Conservation (phyloP, 768 basidiomycete genomes). For the Amanita pallidorosea region DNA sequence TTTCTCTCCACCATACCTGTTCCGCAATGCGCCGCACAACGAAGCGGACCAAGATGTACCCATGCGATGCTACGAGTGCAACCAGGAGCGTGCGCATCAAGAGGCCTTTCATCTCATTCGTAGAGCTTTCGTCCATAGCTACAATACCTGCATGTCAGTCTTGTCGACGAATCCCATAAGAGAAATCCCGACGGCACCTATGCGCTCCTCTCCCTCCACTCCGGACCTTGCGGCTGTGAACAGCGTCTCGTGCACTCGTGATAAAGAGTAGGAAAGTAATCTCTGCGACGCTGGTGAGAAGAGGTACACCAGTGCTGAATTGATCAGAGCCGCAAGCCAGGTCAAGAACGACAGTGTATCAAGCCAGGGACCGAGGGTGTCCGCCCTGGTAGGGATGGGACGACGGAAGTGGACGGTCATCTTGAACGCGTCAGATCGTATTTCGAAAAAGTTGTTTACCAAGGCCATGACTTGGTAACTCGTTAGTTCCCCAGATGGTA, state of each 20-base stretch:
- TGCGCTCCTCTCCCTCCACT: not conserved
- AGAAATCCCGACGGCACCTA: not conserved
- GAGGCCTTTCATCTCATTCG: slow-evolving; percentile 24
- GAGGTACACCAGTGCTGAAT: slow-evolving; percentile 84
- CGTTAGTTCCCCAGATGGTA: not conserved
- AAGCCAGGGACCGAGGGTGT: slow-evolving; percentile 93
- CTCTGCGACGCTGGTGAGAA: slow-evolving; percentile 43
- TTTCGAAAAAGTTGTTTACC: slow-evolving; percentile 87
- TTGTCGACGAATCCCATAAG: not conserved
- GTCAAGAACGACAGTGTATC: slow-evolving; percentile 79
- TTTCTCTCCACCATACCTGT: slow-evolving; percentile 67
- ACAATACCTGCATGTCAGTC: not conserved
- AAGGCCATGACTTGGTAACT: slow-evolving; percentile 55
- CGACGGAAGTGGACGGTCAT: slow-evolving; percentile 77
- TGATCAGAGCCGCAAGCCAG: slow-evolving; percentile 84
- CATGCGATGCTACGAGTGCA: slow-evolving; percentile 79
- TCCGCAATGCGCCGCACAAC: slow-evolving; percentile 61
- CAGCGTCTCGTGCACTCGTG: slow-evolving; percentile 7
- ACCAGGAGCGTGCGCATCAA: slow-evolving; percentile 58
- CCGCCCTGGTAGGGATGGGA: slow-evolving; percentile 79
- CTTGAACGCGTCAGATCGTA: slow-evolving; percentile 93
- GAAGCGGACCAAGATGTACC: slow-evolving; percentile 58
- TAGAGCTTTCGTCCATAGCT: slow-evolving; percentile 14
- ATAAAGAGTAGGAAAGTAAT: slow-evolving; percentile 11
- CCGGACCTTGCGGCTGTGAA: not conserved